Evolutionary conservation across 1,284 basidiomycete species (phyloP).

Genomic region (Porodaedalea pini): DNA sequence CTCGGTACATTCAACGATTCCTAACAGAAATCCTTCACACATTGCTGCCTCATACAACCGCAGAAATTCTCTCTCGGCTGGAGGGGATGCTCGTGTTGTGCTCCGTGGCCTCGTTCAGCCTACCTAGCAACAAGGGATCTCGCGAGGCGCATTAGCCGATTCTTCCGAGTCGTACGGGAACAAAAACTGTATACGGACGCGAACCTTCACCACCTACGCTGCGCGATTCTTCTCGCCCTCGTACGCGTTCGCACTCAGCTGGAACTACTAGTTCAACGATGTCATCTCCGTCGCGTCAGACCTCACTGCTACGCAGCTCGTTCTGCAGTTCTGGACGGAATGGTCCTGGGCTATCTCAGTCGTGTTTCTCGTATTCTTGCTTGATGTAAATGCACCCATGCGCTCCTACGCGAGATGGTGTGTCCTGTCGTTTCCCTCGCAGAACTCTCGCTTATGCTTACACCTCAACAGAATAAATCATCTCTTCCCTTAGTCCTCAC

Average conservation of each 20-base stretch:
- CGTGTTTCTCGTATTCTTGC: slow-evolving; percentile 66
- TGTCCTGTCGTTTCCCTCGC: slow-evolving; percentile 18
- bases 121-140: no score
- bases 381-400: slow-evolving; percentile 60
- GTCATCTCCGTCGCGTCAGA: slow-evolving; percentile 76
- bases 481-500: slow-evolving; percentile 68
- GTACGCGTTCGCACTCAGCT: slow-evolving; percentile 62
- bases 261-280: slow-evolving; percentile 86
- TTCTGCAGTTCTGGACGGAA: slow-evolving; percentile 66
- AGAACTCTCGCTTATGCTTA: background rate
- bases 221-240: slow-evolving; percentile 77
- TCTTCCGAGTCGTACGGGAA: no score
- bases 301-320: slow-evolving; percentile 71
- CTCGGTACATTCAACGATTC: no score
- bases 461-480: slow-evolving; percentile 61
- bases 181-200: no score
- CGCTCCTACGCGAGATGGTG: slow-evolving; percentile 71
- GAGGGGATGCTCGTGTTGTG: no score
- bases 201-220: slow-evolving; percentile 73
- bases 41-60: no score
- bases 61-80: no score
- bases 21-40: no score
- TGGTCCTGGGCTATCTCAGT: slow-evolving; percentile 67
- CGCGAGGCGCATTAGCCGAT: no score
- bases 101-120: no score